phyloP scores from a whole-genome alignment of 768 basidiomycete species.

The Boletus subparvulus region DNA sequence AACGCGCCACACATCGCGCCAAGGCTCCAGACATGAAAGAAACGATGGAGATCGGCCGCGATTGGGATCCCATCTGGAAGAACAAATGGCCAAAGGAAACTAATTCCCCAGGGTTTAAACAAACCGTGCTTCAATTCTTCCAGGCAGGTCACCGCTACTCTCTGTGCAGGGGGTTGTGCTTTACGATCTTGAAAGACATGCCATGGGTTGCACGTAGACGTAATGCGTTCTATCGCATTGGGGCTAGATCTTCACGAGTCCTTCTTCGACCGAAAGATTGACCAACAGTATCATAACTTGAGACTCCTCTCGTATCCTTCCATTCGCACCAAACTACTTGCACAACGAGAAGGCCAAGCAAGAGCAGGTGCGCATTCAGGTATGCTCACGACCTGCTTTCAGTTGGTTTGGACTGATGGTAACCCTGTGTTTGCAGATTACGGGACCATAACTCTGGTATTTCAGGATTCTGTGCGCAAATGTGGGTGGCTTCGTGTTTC shows the following conservation, averaged over 20 bases:
- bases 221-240: constrained; percentile 86
- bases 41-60: constrained; percentile 85
- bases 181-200: constrained; percentile 49
- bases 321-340: constrained; percentile 57
- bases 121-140: constrained; percentile 74
- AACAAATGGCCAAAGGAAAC: constrained; percentile 77
- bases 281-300: constrained; percentile 79
- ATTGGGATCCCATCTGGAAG: constrained; percentile 74
- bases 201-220: constrained; percentile 67
- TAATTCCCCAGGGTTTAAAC: constrained; percentile 65
- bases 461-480: constrained; percentile 64
- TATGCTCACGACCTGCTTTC: constrained; percentile 16
- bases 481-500: not conserved
- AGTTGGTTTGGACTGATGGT: not conserved
- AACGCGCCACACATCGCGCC: constrained; percentile 77
- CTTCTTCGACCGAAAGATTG: constrained; percentile 74
- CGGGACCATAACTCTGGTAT: constrained; percentile 77
- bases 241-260: constrained; percentile 70
- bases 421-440: constrained; percentile 50
- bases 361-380: constrained; percentile 84
- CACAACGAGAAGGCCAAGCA: constrained; percentile 65
- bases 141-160: constrained; percentile 40
- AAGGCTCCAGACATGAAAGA: constrained; percentile 83
- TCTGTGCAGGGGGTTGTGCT: not conserved
- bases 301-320: constrained; percentile 80